Conservation (phyloP, 1,284 basidiomycete species). For the Paramarasmius palmivorus region DNA sequence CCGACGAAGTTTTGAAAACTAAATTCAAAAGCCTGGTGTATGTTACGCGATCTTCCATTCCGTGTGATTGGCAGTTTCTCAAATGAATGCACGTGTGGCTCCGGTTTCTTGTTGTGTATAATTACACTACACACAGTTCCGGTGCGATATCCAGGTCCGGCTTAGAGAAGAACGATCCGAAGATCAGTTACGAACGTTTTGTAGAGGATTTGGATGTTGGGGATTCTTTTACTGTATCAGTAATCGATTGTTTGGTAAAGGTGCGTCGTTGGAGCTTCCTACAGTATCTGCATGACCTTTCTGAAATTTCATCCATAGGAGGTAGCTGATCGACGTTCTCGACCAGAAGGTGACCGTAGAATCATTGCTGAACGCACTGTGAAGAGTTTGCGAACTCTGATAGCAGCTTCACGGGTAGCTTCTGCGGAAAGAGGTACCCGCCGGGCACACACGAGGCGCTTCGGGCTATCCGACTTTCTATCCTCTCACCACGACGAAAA, state of each 20-base stretch:
- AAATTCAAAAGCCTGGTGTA: constrained; percentile 76
- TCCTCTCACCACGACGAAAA: constrained; percentile 49
- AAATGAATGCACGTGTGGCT: constrained; percentile 4
- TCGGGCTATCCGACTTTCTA: constrained; percentile 41
- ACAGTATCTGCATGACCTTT: neutral
- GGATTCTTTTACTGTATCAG: constrained; percentile 70
- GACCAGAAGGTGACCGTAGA: constrained; percentile 54
- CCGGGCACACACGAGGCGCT: constrained; percentile 32
- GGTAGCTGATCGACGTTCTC: constrained; percentile 64
- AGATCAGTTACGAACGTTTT: constrained; percentile 68
- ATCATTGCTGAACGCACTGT: constrained; percentile 66
- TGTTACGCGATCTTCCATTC: constrained; percentile 25
- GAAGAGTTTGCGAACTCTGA: constrained; percentile 56
- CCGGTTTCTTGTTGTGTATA: neutral
- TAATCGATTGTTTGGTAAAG: constrained; percentile 73
- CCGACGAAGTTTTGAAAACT: constrained; percentile 64
- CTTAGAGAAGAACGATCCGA: constrained; percentile 57
- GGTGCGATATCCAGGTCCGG: constrained; percentile 64
- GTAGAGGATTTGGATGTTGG: constrained; percentile 70
- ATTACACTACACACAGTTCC: constrained; percentile 39
- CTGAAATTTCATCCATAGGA: constrained; percentile 54
- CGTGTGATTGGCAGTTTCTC: constrained; percentile 2
- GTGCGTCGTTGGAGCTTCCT: constrained; percentile 36
- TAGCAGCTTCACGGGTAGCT: constrained; percentile 28
- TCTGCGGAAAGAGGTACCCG: constrained; percentile 20